Evolutionary conservation across 352 stramenopile species (phyloP).

Genomic region (Globisporangium paroecandrum): DNA sequence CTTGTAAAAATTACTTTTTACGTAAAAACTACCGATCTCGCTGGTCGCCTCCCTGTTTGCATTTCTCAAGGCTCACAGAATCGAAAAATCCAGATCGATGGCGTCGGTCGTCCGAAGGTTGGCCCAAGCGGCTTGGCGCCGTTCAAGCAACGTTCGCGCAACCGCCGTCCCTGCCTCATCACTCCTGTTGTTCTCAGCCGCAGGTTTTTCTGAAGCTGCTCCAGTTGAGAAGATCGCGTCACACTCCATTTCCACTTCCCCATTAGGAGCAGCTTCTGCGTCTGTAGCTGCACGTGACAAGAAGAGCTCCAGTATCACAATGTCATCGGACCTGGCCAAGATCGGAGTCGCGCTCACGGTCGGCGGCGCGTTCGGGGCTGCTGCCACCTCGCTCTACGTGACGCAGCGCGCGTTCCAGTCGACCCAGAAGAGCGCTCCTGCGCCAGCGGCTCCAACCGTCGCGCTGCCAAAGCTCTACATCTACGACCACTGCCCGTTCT

Average conservation of each 20-base stretch:
- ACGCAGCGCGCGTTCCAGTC: conserved; percentile 18
- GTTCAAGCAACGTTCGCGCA: conserved; percentile 4
- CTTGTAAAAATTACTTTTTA: too few relatives aligned
- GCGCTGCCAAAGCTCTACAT: conserved; percentile 39
- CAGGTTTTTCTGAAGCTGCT: conserved; percentile 4
- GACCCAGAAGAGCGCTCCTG: not conserved
- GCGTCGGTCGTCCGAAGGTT: conserved; percentile 10
- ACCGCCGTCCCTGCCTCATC: not conserved
- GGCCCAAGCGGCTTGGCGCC: not conserved
- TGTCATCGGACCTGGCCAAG: conserved; percentile 44
- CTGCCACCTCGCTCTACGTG: conserved; percentile 29
- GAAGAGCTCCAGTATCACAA: conserved; percentile 9
- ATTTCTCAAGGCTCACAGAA: not conserved
- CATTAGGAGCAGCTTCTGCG: not conserved
- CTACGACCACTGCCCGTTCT: conserved; percentile 50
- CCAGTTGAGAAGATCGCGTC: not conserved
- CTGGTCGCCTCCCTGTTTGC: too few relatives aligned
- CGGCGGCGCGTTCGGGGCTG: conserved; percentile 40
- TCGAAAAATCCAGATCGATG: conserved; percentile 15
- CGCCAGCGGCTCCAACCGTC: not conserved
- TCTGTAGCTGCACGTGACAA: not conserved
- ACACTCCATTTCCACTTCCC: not conserved
- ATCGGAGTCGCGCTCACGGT: conserved; percentile 40
- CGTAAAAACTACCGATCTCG: too few relatives aligned
- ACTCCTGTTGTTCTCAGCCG: conserved; percentile 5